These are phyloP conservation scores for Aspergillus sp. DNA, from an alignment of 2,329 filamentous ascomycete species.

Conservation along the genomic window DNA sequence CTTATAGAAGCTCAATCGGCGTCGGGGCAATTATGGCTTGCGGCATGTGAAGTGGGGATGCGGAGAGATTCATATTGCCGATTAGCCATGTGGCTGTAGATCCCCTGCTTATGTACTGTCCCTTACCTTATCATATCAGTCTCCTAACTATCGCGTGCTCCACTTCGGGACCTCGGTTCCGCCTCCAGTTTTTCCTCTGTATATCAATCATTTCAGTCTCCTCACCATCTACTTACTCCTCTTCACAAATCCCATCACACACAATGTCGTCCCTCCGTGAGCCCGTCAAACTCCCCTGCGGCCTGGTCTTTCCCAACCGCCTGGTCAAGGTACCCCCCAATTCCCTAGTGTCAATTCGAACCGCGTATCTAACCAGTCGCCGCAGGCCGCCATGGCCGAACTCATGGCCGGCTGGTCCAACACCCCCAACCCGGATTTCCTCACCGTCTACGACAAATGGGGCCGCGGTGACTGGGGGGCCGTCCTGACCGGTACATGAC, in stretches of 20 bases:
- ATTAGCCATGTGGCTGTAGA: not conserved
- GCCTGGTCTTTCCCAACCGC: slow-evolving; percentile 56
- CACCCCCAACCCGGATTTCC: slow-evolving; percentile 45
- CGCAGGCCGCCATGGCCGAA: slow-evolving; percentile 45
- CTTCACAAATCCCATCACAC: not conserved
- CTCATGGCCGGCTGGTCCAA: slow-evolving; percentile 46
- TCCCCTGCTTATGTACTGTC: no score
- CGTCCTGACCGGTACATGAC: slow-evolving; percentile 41
- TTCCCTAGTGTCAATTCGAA: not conserved
- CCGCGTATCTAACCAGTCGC: slow-evolving; percentile 6
- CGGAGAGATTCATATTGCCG: slow-evolving; percentile 9
- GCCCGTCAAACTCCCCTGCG: slow-evolving; percentile 54
- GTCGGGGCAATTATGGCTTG: not conserved
- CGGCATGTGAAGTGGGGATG: slow-evolving; percentile 4
- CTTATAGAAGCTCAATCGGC: not conserved
- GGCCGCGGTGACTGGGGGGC: slow-evolving; percentile 42
- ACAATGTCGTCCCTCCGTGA: slow-evolving; percentile 31
- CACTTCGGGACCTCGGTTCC: not conserved
- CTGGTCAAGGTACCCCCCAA: slow-evolving; percentile 41
- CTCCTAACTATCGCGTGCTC: no score
- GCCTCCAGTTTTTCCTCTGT: not conserved
- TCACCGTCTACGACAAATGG: slow-evolving; percentile 54
- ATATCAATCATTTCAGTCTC: not conserved
- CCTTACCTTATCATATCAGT: no score
- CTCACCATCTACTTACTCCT: not conserved